Evolutionary conservation across 2,329 filamentous ascomycete species (phyloP).

Genomic region (Penicillium sp.): DNA sequence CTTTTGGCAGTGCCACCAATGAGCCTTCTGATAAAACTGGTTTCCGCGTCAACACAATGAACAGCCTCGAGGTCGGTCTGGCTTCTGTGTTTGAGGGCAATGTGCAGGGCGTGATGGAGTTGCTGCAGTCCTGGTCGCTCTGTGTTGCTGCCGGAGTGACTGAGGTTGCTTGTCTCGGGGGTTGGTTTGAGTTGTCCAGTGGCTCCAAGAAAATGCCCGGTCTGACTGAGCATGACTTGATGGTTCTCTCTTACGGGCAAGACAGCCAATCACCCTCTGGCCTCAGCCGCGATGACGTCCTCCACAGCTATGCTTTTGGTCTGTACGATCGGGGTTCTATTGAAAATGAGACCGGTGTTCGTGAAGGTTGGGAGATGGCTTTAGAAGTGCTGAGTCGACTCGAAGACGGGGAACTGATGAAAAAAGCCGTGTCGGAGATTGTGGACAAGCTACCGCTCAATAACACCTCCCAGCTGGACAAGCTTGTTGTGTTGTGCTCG

Average conservation of each 20-base stretch:
- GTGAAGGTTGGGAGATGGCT: conserved; percentile 85
- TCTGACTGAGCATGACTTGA: conserved; percentile 75
- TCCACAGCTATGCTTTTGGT: conserved; percentile 71
- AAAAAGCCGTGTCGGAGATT: conserved; percentile 70
- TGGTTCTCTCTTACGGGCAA: conserved; percentile 70
- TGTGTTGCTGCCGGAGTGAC: conserved; percentile 73
- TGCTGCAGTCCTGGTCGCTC: conserved; percentile 77
- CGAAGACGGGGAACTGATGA: conserved; percentile 67
- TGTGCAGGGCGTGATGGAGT: conserved; percentile 68
- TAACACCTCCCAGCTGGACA: conserved; percentile 71
- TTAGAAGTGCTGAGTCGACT: conserved; percentile 79
- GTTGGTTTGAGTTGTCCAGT: conserved; percentile 67
- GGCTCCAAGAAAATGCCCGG: conserved; percentile 59
- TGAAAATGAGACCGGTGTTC: conserved; percentile 36
- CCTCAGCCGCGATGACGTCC: conserved; percentile 73
- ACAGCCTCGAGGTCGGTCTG: conserved; percentile 74
- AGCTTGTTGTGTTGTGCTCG: conserved; percentile 73
- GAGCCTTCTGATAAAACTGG: conserved; percentile 59
- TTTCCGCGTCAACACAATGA: conserved; percentile 72
- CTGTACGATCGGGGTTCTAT: conserved; percentile 46
- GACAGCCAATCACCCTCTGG: conserved; percentile 51
- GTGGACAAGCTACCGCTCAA: conserved; percentile 70
- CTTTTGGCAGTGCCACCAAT: conserved; percentile 64
- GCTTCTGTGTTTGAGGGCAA: conserved; percentile 82
- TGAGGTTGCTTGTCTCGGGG: conserved; percentile 77